These are phyloP conservation scores for Agrocybe praecox DNA, from an alignment of 768 basidiomycete species.

Conservation along the genomic window DNA sequence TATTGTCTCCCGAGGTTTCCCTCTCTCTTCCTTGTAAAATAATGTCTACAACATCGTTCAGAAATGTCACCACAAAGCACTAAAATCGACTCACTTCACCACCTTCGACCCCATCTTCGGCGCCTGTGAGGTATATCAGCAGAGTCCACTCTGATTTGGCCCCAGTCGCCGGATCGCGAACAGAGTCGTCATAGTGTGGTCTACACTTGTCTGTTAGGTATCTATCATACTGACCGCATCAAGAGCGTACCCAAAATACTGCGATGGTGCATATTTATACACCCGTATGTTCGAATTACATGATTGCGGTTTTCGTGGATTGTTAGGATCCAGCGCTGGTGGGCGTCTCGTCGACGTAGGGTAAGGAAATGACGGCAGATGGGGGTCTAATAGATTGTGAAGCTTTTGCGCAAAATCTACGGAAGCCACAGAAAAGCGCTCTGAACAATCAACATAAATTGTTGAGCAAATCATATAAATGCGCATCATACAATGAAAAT, in stretches of 20 bases:
- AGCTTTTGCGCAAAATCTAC: conserved; percentile 58
- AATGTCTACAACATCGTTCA: conserved; percentile 48
- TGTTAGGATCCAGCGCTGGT: conserved; percentile 19
- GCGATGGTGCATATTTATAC: conserved; percentile 65
- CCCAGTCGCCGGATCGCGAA: conserved; percentile 58
- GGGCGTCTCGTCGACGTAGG: conserved; percentile 39
- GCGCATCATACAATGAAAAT: background rate
- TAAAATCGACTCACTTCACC: conserved; percentile 50
- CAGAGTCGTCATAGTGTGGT: conserved; percentile 76
- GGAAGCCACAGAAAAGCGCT: conserved; percentile 64
- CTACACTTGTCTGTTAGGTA: conserved; percentile 21
- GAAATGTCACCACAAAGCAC: background rate
- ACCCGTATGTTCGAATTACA: conserved; percentile 77
- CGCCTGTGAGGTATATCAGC: conserved; percentile 71
- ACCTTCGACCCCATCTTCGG: conserved; percentile 72
- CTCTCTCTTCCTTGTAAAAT: conserved; percentile 64
- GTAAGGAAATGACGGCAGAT: conserved; percentile 58
- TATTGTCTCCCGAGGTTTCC: conserved; percentile 50
- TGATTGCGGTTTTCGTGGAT: conserved; percentile 48
- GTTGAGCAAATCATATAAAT: background rate
- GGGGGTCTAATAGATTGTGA: conserved; percentile 50
- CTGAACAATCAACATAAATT: conserved; percentile 31
- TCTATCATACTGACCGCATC: background rate
- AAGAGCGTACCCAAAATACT: conserved; percentile 60
- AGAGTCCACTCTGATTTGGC: conserved; percentile 79